Conservation (phyloP, 345 rosid genomes). For the Geranium brycei region DNA sequence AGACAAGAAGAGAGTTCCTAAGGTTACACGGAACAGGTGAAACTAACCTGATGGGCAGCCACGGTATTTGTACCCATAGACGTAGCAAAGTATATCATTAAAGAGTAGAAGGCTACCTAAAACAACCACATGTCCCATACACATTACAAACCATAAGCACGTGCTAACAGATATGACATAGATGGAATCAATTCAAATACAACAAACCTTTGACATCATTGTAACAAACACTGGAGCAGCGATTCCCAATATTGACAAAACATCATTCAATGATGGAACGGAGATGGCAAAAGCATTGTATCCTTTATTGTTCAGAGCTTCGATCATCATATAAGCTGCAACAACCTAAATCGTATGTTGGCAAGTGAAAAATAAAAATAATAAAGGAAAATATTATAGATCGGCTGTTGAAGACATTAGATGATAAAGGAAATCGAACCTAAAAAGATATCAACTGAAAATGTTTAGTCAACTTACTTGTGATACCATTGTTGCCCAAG, state of each 20-base stretch:
- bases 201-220: conserved; percentile 56
- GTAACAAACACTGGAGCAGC: conserved; percentile 78
- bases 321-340: conserved; percentile 77
- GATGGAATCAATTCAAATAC: not conserved
- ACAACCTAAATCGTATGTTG: conserved; percentile 34
- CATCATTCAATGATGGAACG: conserved; percentile 48
- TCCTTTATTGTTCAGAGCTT: conserved; percentile 57
- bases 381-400: not conserved
- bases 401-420: too few species aligned
- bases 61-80: conserved; percentile 30
- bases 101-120: conserved; percentile 33
- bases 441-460: not conserved
- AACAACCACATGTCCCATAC: not conserved
- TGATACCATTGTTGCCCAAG: conserved; percentile 39
- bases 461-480: conserved; percentile 14
- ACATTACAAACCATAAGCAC: not conserved
- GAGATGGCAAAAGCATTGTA: conserved; percentile 48
- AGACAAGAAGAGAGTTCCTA: too few species aligned
- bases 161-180: not conserved
- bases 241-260: conserved; percentile 41
- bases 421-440: too few species aligned
- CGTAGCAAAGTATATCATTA: conserved; percentile 29
- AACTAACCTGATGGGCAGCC: conserved; percentile 41
- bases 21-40: not conserved
- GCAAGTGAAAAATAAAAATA: not conserved